Evolutionary conservation across 345 rosid species (phyloP).

Genomic region (Moricandia arvensis): DNA sequence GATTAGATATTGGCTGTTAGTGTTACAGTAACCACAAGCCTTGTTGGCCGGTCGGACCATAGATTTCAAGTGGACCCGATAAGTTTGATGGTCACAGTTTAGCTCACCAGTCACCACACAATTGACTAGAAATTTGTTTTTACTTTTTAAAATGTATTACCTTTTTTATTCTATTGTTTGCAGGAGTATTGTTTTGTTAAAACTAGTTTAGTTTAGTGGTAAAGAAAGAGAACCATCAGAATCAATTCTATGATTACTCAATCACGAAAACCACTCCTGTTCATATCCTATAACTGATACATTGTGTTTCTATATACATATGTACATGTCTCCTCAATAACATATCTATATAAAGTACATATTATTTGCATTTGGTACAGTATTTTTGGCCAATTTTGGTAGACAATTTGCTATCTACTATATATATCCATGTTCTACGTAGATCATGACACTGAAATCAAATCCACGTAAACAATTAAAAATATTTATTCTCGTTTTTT

Average conservation of each 20-base stretch:
- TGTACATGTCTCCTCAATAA: neutral
- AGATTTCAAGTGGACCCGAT: slow-evolving; percentile 31
- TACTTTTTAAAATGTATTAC: neutral
- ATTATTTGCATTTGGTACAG: neutral
- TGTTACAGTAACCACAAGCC: neutral
- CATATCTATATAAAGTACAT: neutral
- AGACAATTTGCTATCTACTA: neutral
- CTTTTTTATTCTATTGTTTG: neutral
- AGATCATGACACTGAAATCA: neutral
- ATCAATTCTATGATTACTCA: neutral
- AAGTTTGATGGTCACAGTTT: slow-evolving; percentile 3
- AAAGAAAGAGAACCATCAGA: neutral
- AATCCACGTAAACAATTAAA: neutral
- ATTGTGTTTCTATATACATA: neutral
- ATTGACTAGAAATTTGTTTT: neutral
- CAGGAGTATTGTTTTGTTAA: neutral
- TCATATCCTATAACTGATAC: neutral
- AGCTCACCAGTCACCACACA: slow-evolving; percentile 21
- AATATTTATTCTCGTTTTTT: no score
- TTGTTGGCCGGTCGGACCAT: slow-evolving; percentile 21
- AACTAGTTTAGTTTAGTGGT: neutral
- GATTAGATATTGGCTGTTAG: neutral
- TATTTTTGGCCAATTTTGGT: neutral
- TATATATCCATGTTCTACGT: neutral
- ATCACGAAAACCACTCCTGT: neutral